Base-by-base conservation (phyloP, 2,329 filamentous ascomycete genomes). In the Hirsutella minnesotensis region DNA sequence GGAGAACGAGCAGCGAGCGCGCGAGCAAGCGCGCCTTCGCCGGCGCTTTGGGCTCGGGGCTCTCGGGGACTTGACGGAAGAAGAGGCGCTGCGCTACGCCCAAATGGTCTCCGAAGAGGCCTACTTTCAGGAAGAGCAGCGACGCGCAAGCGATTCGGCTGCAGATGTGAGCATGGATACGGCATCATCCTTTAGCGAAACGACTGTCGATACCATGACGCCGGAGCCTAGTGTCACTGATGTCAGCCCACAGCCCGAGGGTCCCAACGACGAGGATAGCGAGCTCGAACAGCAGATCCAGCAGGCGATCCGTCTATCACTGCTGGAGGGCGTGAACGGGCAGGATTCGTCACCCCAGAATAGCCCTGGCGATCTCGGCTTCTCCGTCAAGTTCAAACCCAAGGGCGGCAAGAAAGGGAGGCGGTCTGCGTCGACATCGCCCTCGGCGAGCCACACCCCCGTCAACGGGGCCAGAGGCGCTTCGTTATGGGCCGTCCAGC, bases 1-100 rank as follows among this genome's bases (percentile, higher is more conserved):
- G 9, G 86, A 94, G 54, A 79, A 81, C 51, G 67, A 80, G 27
- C 73, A 77, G 36, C 75, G 77, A 33, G 70, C 72, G 20, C 81
- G 80, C 44, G 82, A 94, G 54, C 70, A 78, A 43, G 74, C 79
- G 15, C 79, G 80, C 20, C 69, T 96, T 21, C 82, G 78, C 30
- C 80, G 77, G 24, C 79, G 90, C 30, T 98, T 95, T 54, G 92
- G 92, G 5, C 78, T 92, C 3, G 86, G 88, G 29, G 60, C 61
- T 0, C 64, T 95, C 1, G 75, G 69, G 3, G 77, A 79, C 22
- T 57, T 83, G 47, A 81, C 70, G 2, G 79, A 83, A 49, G 77
- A 82, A 51, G 79, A 83, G 53, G 74, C 78, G 16, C 48, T 83
- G 18, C 68, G 65, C 29, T 83, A 83, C 51, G 79, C 77, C 0